Percentiles rank a stretch among this genome's conserved stretches.
These are phyloP conservation scores for Ceratobasidium sp. DNA, from an alignment of 1,284 basidiomycete genomes.

Conservation along the genomic window DNA sequence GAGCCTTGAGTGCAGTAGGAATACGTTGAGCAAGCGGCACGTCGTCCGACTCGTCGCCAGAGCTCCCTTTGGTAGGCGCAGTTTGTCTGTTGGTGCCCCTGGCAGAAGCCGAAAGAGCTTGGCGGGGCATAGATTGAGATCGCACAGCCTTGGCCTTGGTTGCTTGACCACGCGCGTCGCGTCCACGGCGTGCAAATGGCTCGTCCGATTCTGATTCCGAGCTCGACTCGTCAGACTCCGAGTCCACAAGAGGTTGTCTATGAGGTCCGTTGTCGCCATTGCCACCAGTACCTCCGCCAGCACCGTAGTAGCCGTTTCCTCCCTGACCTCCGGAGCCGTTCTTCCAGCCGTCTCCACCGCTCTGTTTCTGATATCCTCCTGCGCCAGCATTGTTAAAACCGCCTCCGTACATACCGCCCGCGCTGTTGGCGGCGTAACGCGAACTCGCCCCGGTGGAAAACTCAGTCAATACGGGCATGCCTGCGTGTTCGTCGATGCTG, in stretches of 20 bases:
- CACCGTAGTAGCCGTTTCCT: slow-evolving; percentile 5
- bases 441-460: background rate
- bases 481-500: background rate
- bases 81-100: background rate
- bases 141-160: background rate
- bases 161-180: background rate
- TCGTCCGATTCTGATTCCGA: slow-evolving; percentile 28
- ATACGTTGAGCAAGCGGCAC: slow-evolving; percentile 78
- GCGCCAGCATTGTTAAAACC: background rate
- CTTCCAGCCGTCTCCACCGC: background rate
- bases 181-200: slow-evolving; percentile 10
- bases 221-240: slow-evolving; percentile 20
- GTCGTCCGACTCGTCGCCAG: slow-evolving; percentile 52
- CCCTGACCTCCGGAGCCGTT: background rate
- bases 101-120: slow-evolving; percentile 1
- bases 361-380: background rate
- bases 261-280: slow-evolving; percentile 8
- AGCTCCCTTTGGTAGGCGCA: slow-evolving; percentile 17
- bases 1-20: slow-evolving; percentile 76
- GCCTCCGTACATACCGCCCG: slow-evolving; percentile 15
- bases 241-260: background rate
- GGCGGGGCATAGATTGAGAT: slow-evolving; percentile 26
- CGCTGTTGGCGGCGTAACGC: background rate
- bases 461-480: slow-evolving; percentile 6
- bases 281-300: slow-evolving; percentile 13